These are phyloP conservation scores for Phaeotremella fagi DNA, from an alignment of 768 basidiomycete species.

Conservation along the genomic window DNA sequence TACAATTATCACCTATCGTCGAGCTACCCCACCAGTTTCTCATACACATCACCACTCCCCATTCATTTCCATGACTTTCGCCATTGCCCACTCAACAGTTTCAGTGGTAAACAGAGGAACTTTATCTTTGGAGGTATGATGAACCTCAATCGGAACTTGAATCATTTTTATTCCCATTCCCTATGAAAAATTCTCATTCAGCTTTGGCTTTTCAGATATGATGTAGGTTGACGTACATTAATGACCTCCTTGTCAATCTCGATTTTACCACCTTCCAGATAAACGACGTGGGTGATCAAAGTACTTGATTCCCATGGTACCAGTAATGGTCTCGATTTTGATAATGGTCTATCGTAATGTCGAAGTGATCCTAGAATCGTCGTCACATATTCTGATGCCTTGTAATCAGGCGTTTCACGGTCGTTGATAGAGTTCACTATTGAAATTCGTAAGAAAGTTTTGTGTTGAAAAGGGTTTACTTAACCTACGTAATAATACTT, in stretches of 20 bases:
- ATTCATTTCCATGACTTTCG: constrained; percentile 11
- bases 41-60: no score
- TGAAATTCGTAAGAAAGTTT: background rate
- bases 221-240: constrained; percentile 52
- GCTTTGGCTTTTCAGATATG: background rate
- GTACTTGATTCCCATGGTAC: constrained; percentile 63
- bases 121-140: constrained; percentile 4
- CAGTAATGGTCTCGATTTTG: constrained; percentile 36
- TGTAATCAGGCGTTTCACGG: constrained; percentile 80
- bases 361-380: constrained; percentile 69
- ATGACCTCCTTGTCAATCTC: constrained; percentile 60
- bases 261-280: constrained; percentile 63
- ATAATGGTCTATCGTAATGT: constrained; percentile 27
- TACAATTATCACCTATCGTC: no score
- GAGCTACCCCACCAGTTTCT: no score
- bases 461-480: background rate
- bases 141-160: constrained; percentile 18
- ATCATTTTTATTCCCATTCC: constrained; percentile 31
- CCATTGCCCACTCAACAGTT: constrained; percentile 39
- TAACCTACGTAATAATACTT: constrained; percentile 73
- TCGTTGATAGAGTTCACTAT: constrained; percentile 84
- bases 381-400: constrained; percentile 78
- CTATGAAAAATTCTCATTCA: constrained; percentile 8
- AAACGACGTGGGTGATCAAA: constrained; percentile 79
- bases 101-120: constrained; percentile 35